Conservation (phyloP, 192 early-diverging fungal genomes). For the Coemansia sp. region DNA sequence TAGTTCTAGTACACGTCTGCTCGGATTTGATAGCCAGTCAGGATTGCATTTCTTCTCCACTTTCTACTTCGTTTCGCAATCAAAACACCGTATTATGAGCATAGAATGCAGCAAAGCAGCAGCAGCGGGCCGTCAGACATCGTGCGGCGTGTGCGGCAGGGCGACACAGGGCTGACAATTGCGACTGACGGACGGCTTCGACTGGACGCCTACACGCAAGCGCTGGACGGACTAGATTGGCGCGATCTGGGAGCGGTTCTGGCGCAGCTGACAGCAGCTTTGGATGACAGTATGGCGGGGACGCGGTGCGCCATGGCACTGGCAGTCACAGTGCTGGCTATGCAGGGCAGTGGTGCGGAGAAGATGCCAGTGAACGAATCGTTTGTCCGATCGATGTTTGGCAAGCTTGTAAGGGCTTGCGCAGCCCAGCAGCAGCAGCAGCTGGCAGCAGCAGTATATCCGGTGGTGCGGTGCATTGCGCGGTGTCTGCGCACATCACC, state of each 20-base stretch:
- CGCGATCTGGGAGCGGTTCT: conserved; percentile 38
- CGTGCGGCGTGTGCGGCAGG: conserved; percentile 32
- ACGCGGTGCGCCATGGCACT: conserved; percentile 15
- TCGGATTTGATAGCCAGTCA: too few species aligned
- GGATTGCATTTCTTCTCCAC: background rate
- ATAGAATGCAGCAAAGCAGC: background rate
- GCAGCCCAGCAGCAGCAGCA: too few species aligned
- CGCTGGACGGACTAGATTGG: conserved; percentile 21
- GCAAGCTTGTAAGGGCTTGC: conserved; percentile 5
- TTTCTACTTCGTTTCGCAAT: background rate
- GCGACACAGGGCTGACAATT: conserved; percentile 13
- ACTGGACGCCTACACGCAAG: conserved; percentile 8
- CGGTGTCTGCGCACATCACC: background rate
- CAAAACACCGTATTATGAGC: conserved; percentile 6
- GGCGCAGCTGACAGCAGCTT: conserved; percentile 13
- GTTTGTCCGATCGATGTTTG: conserved; percentile 27
- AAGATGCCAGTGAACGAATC: conserved; percentile 3
- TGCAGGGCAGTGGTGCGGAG: background rate
- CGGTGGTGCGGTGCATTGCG: conserved; percentile 3
- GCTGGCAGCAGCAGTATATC: background rate
- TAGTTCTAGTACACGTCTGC: too few species aligned
- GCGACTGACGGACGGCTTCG: conserved; percentile 16
- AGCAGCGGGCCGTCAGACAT: conserved; percentile 1
- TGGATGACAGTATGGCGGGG: background rate
- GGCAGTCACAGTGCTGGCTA: conserved; percentile 3